Base-by-base conservation (phyloP, 805 yeast species). In the Wickerhamomyces sydowiorum region DNA sequence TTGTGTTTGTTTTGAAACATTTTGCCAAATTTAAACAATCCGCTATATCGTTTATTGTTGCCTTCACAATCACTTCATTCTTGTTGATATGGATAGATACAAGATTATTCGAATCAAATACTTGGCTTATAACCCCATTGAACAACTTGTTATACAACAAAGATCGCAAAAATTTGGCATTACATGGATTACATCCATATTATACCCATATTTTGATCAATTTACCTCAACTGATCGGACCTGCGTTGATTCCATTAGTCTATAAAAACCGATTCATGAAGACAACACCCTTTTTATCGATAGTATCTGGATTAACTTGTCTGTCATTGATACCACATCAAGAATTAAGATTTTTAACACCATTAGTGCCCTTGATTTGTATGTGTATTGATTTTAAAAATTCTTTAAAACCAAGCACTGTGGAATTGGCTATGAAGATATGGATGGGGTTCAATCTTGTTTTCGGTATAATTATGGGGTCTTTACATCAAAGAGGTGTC, bases 401-500 rank as follows among this genome's bases (percentile, higher is more conserved):
- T 40, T 43, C 48, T 41, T 45, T 49, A 37, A 40, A 27, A 24
- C 48, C 56, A 44, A 23, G 49, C 21, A 43, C 30, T 25, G 34
- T 39, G 25, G 45, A 55, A 23, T 30, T 51, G 40, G 48, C 60
- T 12, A 46, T 56, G 33, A 49, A 60, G 25, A 30, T 61, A 0
- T 86, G 95, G 90, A 61, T 81, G 17, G 45, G 65, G 0, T 93
- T 86, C 66, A 90, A 89, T 56, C 13, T 73, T 0, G 34, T 67
- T 0, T 60, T 86, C 66, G 76, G 79, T 1, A 13, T 80, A 0
- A 47, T 90, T 1, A 81, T 86, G 84, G 98, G 98, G 0, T 58
- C 78, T 0, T 69, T 79, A 22, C 99, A 93, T 54, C 99, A 93
- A 66, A 89, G 91, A 32, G 99, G 99, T 1, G 77, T 93, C 0